These are phyloP conservation scores for Quercus cerris DNA, from an alignment of 306 rosid genomes.

Conservation along the genomic window DNA sequence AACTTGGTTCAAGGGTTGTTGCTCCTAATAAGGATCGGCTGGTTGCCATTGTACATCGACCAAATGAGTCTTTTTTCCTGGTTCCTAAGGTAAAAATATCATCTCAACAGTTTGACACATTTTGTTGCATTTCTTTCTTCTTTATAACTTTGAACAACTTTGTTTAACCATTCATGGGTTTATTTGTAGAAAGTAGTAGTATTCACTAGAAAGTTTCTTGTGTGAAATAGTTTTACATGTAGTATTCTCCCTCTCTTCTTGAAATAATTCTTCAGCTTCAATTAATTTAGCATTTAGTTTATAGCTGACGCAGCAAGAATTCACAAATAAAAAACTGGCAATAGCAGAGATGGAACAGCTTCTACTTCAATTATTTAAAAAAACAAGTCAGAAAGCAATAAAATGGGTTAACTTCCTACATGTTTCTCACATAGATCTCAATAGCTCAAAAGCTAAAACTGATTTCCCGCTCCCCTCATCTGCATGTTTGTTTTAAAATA, in stretches of 20 bases:
- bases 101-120: background rate
- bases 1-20: slow-evolving; percentile 59
- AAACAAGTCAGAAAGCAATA: background rate
- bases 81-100: slow-evolving; percentile 60
- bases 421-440: no score
- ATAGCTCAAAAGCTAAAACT: no score
- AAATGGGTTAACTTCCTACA: background rate
- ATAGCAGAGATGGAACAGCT: no score
- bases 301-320: background rate
- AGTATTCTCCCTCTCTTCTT: background rate
- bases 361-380: background rate
- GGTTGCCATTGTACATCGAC: slow-evolving; percentile 92
- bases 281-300: background rate
- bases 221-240: background rate
- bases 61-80: slow-evolving; percentile 79
- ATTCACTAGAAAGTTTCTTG: background rate
- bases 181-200: background rate
- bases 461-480: no score
- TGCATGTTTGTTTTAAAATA: no score
- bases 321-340: background rate
- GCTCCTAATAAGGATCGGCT: slow-evolving; percentile 45
- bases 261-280: background rate
- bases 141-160: slow-evolving; percentile 2
- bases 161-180: background rate
- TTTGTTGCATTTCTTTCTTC: background rate